Evolutionary conservation across 1,284 basidiomycete species (phyloP).

Genomic region (Rhodotorula sp.): DNA sequence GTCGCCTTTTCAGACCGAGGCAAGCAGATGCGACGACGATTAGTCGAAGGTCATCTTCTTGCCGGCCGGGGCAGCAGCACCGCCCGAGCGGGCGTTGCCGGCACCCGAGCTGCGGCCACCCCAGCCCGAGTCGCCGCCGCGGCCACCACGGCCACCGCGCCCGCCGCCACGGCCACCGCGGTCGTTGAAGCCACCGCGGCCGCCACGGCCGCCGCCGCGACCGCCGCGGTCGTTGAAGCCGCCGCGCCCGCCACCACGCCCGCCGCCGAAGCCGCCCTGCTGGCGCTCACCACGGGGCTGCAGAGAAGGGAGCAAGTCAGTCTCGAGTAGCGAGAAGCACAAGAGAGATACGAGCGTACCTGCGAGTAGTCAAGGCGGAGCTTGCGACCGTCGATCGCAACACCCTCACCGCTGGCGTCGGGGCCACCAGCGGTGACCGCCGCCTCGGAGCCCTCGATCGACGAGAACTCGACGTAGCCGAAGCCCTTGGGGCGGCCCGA

Average conservation of each 20-base stretch:
- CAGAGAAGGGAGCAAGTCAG: too few species aligned
- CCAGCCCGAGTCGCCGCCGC: conserved; percentile 46
- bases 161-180: conserved; percentile 24
- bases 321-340: too few species aligned
- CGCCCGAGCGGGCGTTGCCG: conserved; percentile 63
- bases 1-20: too few species aligned
- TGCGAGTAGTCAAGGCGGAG: conserved; percentile 85
- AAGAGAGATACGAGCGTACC: too few species aligned
- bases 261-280: conserved; percentile 49
- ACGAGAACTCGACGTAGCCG: conserved; percentile 84
- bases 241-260: conserved; percentile 42
- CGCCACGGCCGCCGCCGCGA: conserved; percentile 41
- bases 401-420: conserved; percentile 59
- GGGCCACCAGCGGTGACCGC: conserved; percentile 63
- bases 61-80: conserved; percentile 69
- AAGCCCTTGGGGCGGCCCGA: conserved; percentile 91
- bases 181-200: conserved; percentile 50
- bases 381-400: conserved; percentile 77
- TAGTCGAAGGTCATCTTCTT: conserved; percentile 77
- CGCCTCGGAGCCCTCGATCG: conserved; percentile 75
- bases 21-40: too few species aligned
- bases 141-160: conserved; percentile 48
- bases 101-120: background rate
- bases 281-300: conserved; percentile 69
- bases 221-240: conserved; percentile 48